Evolutionary conservation across 2,329 filamentous ascomycete genomes (phyloP).

Genomic region (Ascochyta pisi): DNA sequence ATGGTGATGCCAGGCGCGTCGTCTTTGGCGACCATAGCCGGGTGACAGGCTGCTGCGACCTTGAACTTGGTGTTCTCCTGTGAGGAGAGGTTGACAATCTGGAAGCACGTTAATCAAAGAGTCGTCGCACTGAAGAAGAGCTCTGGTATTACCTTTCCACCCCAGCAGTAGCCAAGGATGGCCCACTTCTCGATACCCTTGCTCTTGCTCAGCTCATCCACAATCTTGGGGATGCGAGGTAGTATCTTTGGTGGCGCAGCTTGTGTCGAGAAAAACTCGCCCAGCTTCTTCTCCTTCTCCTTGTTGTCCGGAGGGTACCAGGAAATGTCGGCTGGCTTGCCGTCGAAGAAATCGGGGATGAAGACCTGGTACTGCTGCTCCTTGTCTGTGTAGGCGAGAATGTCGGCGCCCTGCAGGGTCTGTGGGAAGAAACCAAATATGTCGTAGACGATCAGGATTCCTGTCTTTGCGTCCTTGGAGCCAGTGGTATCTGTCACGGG

Average conservation of each 20-base stretch:
- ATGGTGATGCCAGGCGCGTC: conserved; percentile 64
- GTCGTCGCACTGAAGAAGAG: not conserved
- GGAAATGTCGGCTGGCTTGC: conserved; percentile 68
- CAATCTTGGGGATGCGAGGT: conserved; percentile 61
- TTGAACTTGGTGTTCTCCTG: conserved; percentile 62
- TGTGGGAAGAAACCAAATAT: conserved; percentile 71
- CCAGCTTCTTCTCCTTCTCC: conserved; percentile 66
- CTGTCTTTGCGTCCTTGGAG: conserved; percentile 61
- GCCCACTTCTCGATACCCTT: conserved; percentile 63
- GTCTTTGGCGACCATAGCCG: conserved; percentile 66
- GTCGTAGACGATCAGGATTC: conserved; percentile 66
- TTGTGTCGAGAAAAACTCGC: conserved; percentile 64
- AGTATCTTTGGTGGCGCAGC: conserved; percentile 66
- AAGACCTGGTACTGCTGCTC: conserved; percentile 79
- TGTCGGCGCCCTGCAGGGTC: conserved; percentile 69
- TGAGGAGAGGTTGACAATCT: conserved; percentile 64
- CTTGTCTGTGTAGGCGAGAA: conserved; percentile 69
- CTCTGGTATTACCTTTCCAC: conserved; percentile 50
- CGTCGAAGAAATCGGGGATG: conserved; percentile 91
- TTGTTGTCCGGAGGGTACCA: conserved; percentile 68
- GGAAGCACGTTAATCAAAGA: conserved; percentile 16
- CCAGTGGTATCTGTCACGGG: conserved; percentile 60
- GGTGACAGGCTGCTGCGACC: conserved; percentile 63
- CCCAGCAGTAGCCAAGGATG: conserved; percentile 68
- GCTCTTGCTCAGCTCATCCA: conserved; percentile 60